Conservation (phyloP, 345 rosid genomes). For the Pugionium cornutum region DNA sequence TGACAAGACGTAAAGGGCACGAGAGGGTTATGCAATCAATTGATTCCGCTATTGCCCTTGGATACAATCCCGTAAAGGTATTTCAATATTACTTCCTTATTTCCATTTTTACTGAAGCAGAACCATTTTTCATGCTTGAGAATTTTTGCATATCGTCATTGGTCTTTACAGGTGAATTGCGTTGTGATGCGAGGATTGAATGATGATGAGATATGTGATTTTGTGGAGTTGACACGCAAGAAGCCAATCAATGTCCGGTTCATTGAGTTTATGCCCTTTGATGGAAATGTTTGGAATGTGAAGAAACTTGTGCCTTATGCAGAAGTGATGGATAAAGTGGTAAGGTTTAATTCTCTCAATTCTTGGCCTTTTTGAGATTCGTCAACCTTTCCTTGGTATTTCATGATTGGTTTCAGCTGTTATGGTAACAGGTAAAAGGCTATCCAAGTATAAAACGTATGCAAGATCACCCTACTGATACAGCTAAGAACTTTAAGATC, state of each 20-base stretch:
- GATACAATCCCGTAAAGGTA: slow-evolving; percentile 90
- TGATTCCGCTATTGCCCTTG: slow-evolving; percentile 70
- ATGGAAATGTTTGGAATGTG: slow-evolving; percentile 96
- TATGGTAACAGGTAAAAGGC: slow-evolving; percentile 49
- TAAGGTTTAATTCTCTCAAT: slow-evolving; percentile 61
- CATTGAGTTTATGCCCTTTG: slow-evolving; percentile 98
- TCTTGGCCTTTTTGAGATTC: slow-evolving; percentile 28
- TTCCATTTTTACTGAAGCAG: slow-evolving; percentile 17
- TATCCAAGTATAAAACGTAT: slow-evolving; percentile 61
- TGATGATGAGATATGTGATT: slow-evolving; percentile 94
- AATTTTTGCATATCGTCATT: not conserved
- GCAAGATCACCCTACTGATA: slow-evolving; percentile 77
- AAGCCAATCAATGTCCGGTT: slow-evolving; percentile 89
- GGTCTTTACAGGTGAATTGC: slow-evolving; percentile 68
- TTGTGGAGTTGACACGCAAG: slow-evolving; percentile 74
- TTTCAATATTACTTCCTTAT: not conserved
- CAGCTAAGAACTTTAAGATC: slow-evolving; percentile 85
- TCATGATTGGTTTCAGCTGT: slow-evolving; percentile 24
- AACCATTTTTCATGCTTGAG: slow-evolving; percentile 4
- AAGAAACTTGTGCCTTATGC: slow-evolving; percentile 79
- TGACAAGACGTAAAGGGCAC: slow-evolving; percentile 85
- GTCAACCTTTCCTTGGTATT: slow-evolving; percentile 15
- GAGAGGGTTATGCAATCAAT: slow-evolving; percentile 81
- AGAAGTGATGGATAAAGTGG: slow-evolving; percentile 91
- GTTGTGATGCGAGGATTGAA: slow-evolving; percentile 95